Evolutionary conservation across 352 stramenopile species (phyloP), one percentile per base, ranked within the genome.

Genomic region (Pythium catenulatum): DNA sequence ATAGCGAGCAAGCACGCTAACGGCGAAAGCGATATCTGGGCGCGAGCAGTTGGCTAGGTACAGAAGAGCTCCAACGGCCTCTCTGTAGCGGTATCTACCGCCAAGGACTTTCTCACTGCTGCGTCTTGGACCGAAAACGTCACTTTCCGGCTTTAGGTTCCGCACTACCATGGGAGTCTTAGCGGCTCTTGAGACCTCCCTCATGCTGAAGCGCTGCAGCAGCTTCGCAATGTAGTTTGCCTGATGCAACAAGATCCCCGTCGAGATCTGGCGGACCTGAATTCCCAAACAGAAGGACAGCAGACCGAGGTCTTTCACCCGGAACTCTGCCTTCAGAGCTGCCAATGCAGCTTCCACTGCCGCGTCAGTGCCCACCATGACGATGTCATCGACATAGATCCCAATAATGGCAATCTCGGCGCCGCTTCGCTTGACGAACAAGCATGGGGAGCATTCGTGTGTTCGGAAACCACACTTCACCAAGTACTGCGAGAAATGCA

Each of bases 361-460:
- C 79, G 58, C 69, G 79, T 86, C 79, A 74, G 69, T 86, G 37
- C 79, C 69, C 19, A 85, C 43, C 54, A 79, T 85, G 65, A 85
- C 66, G 54, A 85, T 75, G 52, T 74, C 66, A 79, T 85, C 79
- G 43, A 79, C 56, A 79, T 79, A 78, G 66, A 85, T 79, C 66
- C 78, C 78, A 85, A 79, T 75, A 23, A 85, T 79, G 78, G 68
- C 68, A 54, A 85, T 85, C 78, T 85, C 68, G 78, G 54, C 78
- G 32, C 66, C 68, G 23, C 54, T 85, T 85, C 65, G 78, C 36
- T 85, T 85, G 30, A 85, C 45, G 25, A 84, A 84, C 48, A 61
- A 70, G 41, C 66, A 77, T 69, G 63, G 76, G 63, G 76, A 83
- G 48, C 61, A 59, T 56, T 77, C 76, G 41, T 77, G 76, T 19